Conservation (phyloP, 495 filamentous ascomycete genomes). For the Hypomontagnella submonticulosa region DNA sequence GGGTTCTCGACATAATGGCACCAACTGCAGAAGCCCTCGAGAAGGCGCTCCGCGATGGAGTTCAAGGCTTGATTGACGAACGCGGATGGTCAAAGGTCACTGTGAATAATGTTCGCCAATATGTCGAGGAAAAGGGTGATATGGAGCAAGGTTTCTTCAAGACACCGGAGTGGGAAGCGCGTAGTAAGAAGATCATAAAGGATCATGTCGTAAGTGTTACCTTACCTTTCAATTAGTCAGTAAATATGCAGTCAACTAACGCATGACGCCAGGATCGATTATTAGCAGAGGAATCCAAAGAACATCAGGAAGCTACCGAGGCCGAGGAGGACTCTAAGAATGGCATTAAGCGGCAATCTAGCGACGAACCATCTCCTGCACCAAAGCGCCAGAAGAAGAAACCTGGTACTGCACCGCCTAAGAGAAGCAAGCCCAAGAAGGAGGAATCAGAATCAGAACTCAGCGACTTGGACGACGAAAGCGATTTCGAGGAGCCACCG, state of each 20-base stretch:
- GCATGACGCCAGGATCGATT: constrained; percentile 34
- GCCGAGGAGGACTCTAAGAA: constrained; percentile 39
- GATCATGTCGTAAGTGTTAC: constrained; percentile 70
- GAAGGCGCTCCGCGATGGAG: constrained; percentile 67
- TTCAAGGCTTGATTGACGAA: constrained; percentile 69
- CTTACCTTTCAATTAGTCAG: constrained; percentile 11
- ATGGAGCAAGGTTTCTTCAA: constrained; percentile 79
- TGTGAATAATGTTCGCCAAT: constrained; percentile 76
- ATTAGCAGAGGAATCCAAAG: constrained; percentile 33
- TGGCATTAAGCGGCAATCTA: constrained; percentile 48
- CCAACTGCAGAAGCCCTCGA: constrained; percentile 53
- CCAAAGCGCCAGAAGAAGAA: constrained; percentile 52
- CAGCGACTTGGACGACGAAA: constrained; percentile 39
- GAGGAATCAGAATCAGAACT: constrained; percentile 47
- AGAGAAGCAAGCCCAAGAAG: constrained; percentile 42
- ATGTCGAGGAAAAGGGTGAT: constrained; percentile 70
- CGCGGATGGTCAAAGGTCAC: constrained; percentile 70
- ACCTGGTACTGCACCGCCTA: constrained; percentile 23
- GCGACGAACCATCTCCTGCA: constrained; percentile 39
- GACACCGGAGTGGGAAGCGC: constrained; percentile 76
- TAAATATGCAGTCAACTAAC: constrained; percentile 15
- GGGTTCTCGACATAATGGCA: constrained; percentile 26
- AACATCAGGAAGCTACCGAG: constrained; percentile 24
- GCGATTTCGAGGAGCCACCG: constrained; percentile 45
- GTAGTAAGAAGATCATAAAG: constrained; percentile 79